Conservation (phyloP, 148 eudicot genomes). For the Limonium bicolor region DNA sequence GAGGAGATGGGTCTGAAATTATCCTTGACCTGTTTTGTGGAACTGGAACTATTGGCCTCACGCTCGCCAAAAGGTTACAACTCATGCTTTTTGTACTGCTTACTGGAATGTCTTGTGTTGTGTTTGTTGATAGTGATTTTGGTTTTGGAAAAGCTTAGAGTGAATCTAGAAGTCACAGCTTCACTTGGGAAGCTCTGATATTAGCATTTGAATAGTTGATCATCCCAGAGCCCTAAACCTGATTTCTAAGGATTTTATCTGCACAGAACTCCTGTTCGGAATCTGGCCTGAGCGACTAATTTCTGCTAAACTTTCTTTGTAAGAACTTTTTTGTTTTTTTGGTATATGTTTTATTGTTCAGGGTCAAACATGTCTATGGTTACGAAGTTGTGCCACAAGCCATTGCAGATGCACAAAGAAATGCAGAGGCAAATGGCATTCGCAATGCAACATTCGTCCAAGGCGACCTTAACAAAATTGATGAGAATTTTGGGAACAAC, state of each 20-base stretch:
- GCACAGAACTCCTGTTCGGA: too few species aligned
- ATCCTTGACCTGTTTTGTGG: constrained; percentile 94
- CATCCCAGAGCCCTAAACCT: too few species aligned
- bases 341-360: constrained; percentile 21
- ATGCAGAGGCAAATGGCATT: constrained; percentile 70
- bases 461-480: constrained; percentile 92
- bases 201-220: too few species aligned
- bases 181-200: too few species aligned
- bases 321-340: too few species aligned
- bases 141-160: too few species aligned
- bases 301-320: too few species aligned
- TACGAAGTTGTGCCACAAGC: constrained; percentile 94
- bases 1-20: constrained; percentile 86
- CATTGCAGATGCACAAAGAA: constrained; percentile 64
- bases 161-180: too few species aligned
- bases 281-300: too few species aligned
- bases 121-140: not conserved
- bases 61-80: constrained; percentile 73
- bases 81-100: not conserved
- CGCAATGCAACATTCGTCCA: constrained; percentile 73
- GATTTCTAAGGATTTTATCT: too few species aligned
- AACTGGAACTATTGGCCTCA: constrained; percentile 93
- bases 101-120: not conserved
- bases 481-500: constrained; percentile 55
- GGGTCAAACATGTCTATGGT: constrained; percentile 79